A percentile compares a stretch with the other conserved stretches of the same genome.
phyloP scores from a whole-genome alignment of 768 basidiomycete genomes.

The Tylopilus sp. region DNA sequence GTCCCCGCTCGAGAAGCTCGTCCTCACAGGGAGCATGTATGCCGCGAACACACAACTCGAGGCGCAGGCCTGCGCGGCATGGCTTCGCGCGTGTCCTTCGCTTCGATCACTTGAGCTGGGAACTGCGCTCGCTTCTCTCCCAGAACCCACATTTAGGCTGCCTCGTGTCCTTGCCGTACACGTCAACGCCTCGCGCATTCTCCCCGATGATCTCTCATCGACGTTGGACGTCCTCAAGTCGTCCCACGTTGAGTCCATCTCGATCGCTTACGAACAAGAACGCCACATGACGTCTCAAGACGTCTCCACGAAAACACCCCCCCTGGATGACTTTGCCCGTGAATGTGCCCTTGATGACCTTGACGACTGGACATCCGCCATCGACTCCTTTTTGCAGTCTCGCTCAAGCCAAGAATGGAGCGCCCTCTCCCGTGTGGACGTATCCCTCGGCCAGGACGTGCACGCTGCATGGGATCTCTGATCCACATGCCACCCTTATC shows the following conservation, averaged over 20 bases:
- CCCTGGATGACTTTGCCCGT: conserved; percentile 23
- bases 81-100: conserved; percentile 24
- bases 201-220: conserved; percentile 19
- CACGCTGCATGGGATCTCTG: conserved; percentile 24
- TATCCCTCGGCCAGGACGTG: conserved; percentile 17
- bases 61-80: conserved; percentile 21
- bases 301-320: not conserved
- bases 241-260: conserved; percentile 21
- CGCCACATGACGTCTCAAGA: not conserved
- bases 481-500: not conserved
- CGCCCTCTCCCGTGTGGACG: conserved; percentile 13
- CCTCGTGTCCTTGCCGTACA: conserved; percentile 21
- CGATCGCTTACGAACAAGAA: conserved; percentile 19
- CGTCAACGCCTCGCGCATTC: conserved; percentile 26
- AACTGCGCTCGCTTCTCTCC: conserved; percentile 19
- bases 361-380: conserved; percentile 23
- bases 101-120: conserved; percentile 22
- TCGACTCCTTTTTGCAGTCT: conserved; percentile 18
- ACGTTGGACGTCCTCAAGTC: conserved; percentile 18
- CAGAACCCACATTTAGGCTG: not conserved
- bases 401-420: conserved; percentile 18
- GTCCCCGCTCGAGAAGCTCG: conserved; percentile 16
- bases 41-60: conserved; percentile 13
- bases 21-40: conserved; percentile 33
- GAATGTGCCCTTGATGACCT: conserved; percentile 33